A percentile compares a stretch with the other conserved stretches of the same genome.
phyloP scores from a whole-genome alignment of 768 basidiomycete genomes.

The Calocera cornea region DNA sequence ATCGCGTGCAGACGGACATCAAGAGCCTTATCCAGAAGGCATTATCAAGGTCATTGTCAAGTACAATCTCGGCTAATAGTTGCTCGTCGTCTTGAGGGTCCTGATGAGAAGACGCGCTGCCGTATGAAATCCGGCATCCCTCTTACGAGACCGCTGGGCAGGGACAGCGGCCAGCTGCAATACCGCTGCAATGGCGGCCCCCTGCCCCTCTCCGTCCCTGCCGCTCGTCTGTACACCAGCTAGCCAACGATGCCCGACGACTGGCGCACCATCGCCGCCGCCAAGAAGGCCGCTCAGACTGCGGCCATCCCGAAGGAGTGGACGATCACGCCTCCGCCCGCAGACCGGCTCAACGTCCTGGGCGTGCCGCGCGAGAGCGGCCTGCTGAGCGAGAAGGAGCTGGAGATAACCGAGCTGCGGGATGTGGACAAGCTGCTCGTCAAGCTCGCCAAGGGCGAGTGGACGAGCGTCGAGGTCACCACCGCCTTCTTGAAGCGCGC shows the following conservation, averaged over 20 bases:
- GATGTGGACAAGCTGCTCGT: slow-evolving; percentile 40
- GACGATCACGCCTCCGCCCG: slow-evolving; percentile 33
- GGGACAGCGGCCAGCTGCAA: too few species aligned
- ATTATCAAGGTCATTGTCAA: too few species aligned
- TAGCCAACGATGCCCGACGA: neutral
- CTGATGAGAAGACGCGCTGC: neutral
- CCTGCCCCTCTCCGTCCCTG: too few species aligned
- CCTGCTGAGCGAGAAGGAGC: slow-evolving; percentile 40
- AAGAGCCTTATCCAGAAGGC: too few species aligned
- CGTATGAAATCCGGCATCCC: neutral
- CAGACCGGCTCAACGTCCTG: slow-evolving; percentile 39
- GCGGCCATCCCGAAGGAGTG: slow-evolving; percentile 52
- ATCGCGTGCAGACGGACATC: too few species aligned
- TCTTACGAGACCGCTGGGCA: neutral
- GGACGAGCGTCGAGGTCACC: slow-evolving; percentile 55
- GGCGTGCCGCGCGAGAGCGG: slow-evolving; percentile 43
- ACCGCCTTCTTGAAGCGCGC: slow-evolving; percentile 67
- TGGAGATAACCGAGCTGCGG: slow-evolving; percentile 45
- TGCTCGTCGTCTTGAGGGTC: too few species aligned
- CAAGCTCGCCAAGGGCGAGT: slow-evolving; percentile 40
- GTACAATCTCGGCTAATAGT: too few species aligned
- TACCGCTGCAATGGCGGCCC: too few species aligned
- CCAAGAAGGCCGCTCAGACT: slow-evolving; percentile 41
- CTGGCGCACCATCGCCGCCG: slow-evolving; percentile 42
- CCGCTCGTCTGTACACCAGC: neutral